Base-by-base conservation (phyloP, 2,329 filamentous ascomycete genomes). In the Aspergillus uvarum region DNA sequence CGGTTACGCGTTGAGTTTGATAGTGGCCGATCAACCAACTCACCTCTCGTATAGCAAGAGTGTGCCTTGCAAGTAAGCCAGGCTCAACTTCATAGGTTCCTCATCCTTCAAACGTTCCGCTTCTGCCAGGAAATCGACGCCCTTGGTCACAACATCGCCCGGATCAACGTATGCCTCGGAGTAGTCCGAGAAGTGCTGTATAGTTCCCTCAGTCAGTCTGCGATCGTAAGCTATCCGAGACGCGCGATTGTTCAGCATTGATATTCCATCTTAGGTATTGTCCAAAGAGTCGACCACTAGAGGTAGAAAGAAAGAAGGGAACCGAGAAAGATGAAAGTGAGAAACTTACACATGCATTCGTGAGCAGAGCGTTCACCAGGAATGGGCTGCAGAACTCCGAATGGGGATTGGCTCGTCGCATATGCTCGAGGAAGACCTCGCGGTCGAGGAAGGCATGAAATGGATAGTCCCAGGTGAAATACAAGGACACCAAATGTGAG, bases 391-490 rank as follows among this genome's bases (percentile, higher is more conserved):
- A 96, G 76, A 96, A 92, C 4, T 87, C 81, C 0, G 86, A 88
- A 51, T 83, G 70, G 76, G 77, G 71, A 26, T 73, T 63, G 1
- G 68, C 69, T 19, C 38, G 42, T 0, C 56, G 58, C 75, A 77
- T 77, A 65, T 76, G 67, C 4, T 90, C 90, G 24, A 83, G 81
- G 54, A 88, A 76, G 67, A 95, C 95, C 70, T 96, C 91, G 38
- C 87, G 82, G 69, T 89, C 91, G 70, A 96, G 93, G 49, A 95
- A 81, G 16, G 82, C 86, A 72, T 90, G 96, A 75, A 92, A 96
- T 26, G 91, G 88, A 74, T 96, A 96, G 74, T 96, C 92, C 88
- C 92, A 96, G 67, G 87, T 90, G 76, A 96, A 96, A 77, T 96
- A 96, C 87, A 96, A 89, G 71, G 92, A 92, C 67, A 96, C 85